Base-by-base conservation (phyloP, 805 yeast species). In the Kuraishia hungarica region DNA sequence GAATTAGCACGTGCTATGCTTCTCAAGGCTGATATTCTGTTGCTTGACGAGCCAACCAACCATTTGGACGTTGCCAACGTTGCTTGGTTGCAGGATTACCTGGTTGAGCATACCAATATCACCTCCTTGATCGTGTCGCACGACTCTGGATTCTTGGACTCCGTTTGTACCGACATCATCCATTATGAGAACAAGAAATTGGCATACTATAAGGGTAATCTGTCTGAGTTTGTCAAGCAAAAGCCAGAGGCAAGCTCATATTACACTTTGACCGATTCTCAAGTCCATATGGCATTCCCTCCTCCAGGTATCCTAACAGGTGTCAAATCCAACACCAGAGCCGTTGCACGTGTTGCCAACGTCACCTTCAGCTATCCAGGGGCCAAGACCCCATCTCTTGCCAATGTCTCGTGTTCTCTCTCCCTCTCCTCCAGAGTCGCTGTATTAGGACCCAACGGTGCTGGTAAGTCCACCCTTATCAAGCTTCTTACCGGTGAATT, bases 1-100 rank as follows among this genome's bases (percentile, higher is more conserved):
- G 98, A 92, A 74, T 79, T 93, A 66, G 99, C 98, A n/a, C 86
- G 97, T 76, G 99, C 98, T 43, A 92, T 93, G 97, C 78, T 93
- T 63, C 89, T 91, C 90, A 90, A 86, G 72, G 99, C 98, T 39
- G 99, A 93, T 73, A 92, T 93, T 55, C 80, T 93, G 65, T 78
- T 93, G 63, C 80, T 93, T 67, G 99, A 93, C 74, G 99, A 93
- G 82, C 99, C 99, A 71, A 93, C 99, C 61, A 93, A 93, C 76
- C 99, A 93, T 76, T 83, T 93, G 81, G 99, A 94, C 77, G 97
- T 90, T 52, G 76, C 82, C 50, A 93, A 93, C 64, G 98, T 94
- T 57, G 82, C 86, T 68, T 93, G 99, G 99, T 78, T 93, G 61
- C 86, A 90, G 73, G 91, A 93, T 58, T 94, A 94, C 67, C 79